Base-by-base conservation (phyloP, 768 basidiomycete species). In the Termitomyces sp. region DNA sequence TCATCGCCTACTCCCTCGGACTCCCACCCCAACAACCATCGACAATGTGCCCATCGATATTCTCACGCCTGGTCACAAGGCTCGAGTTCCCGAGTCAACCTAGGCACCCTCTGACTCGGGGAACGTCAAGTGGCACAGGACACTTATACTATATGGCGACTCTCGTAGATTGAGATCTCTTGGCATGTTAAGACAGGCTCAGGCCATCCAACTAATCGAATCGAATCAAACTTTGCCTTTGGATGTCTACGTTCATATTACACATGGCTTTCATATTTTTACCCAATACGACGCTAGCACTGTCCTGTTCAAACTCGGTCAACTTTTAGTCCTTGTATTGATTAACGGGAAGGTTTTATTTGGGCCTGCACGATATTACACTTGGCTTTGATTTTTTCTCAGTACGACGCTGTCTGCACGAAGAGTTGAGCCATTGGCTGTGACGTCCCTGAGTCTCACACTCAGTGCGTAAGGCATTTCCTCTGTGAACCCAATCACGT, bases 21-120 rank as follows among this genome's bases (percentile, higher is more conserved):
- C 26, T 53, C n/a, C 18, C 22, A 26, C 51, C 36, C n/a, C 33
- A 16, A 51, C 26, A 45, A 54, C 56, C 33, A 51, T 53, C 28
- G 42, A 48, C 49, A 51, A 26, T 32, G 35, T 57, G 48, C 40
- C 40, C 58, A 60, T 60, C 59, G 57, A 68, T 64, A 60, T 62
- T 65, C 65, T 58, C 64, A 66, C 65, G 62, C 26, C 22, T 58
- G 16, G 63, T 66, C 67, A 63, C 69, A 70, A 67, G 68, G 65
- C 53, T 54, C 53, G 60, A 70, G 73, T 76, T 76, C 75, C 75
- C 75, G 77, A 77, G 75, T 72, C 71, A 74, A 64, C 48, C 57
- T 58, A 64, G 66, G 61, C 54, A 65, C 63, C 54, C 54, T 54
- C 44, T 75, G 74, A 70, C 75, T 76, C 73, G 74, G 75, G 73